A percentile compares a stretch with the other conserved stretches of the same genome.
phyloP scores from a whole-genome alignment of 257 asterid species.

The Solanum rostratum region DNA sequence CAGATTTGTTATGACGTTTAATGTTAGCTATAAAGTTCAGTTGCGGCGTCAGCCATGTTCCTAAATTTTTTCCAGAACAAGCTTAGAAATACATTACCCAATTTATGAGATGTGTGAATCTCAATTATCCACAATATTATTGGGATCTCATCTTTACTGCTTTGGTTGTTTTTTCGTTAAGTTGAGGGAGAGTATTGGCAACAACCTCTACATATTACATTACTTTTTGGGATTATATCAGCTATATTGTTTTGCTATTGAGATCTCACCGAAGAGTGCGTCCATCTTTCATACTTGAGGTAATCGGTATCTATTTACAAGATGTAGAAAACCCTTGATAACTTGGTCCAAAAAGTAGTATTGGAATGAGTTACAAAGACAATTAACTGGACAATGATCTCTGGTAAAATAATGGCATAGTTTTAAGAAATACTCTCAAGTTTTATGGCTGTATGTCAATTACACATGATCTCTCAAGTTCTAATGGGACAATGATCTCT shows the following conservation, averaged over 20 bases:
- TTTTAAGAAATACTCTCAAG: background rate
- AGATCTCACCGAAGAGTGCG: background rate
- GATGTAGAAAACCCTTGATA: background rate
- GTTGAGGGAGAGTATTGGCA: too few species aligned
- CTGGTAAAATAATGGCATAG: background rate
- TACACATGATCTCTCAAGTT: background rate
- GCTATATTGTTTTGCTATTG: background rate
- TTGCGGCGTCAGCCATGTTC: background rate
- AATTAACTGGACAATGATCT: background rate
- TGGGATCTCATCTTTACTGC: background rate
- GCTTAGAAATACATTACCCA: background rate
- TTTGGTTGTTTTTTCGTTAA: too few species aligned
- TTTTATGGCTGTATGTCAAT: background rate
- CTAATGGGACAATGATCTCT: too few species aligned
- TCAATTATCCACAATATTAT: background rate
- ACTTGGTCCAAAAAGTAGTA: background rate
- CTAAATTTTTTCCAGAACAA: background rate
- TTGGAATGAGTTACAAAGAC: background rate
- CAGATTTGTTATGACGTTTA: background rate
- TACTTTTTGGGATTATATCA: too few species aligned
- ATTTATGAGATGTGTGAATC: background rate
- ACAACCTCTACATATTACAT: background rate
- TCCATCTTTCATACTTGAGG: background rate
- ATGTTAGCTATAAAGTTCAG: background rate
- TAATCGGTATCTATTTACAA: background rate